phyloP scores from a whole-genome alignment of 2,329 filamentous ascomycete genomes.

The Diaporthe sp. region DNA sequence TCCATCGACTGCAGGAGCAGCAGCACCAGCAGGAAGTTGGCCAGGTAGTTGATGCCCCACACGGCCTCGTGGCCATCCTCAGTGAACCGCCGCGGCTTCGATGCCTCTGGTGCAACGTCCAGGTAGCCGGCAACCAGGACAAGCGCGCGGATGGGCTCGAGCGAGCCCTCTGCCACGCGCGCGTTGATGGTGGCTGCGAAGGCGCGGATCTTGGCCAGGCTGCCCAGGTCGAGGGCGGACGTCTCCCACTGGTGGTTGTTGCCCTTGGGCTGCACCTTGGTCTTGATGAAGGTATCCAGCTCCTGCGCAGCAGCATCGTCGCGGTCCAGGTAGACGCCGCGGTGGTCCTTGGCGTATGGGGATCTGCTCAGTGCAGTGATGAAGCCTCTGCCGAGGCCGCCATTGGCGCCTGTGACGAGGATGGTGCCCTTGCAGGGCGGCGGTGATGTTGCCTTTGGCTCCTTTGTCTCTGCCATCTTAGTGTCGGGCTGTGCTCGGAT shows the following conservation, averaged over 20 bases:
- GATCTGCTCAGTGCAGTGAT: constrained; percentile 23
- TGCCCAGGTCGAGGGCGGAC: constrained; percentile 50
- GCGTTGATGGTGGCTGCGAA: constrained; percentile 48
- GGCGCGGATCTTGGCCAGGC: constrained; percentile 47
- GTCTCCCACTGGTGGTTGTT: constrained; percentile 50
- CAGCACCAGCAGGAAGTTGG: constrained; percentile 46
- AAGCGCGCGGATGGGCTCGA: constrained; percentile 56
- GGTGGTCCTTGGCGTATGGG: constrained; percentile 46
- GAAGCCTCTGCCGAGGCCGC: constrained; percentile 34
- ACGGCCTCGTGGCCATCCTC: constrained; percentile 40
- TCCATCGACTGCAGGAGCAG: constrained; percentile 46
- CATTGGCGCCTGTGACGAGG: constrained; percentile 35
- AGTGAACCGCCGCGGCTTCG: constrained; percentile 33
- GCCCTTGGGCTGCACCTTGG: constrained; percentile 29
- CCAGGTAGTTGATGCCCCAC: constrained; percentile 45
- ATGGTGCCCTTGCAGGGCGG: constrained; percentile 43
- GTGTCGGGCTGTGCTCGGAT: too few relatives aligned
- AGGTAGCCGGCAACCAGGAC: constrained; percentile 52
- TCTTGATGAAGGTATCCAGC: constrained; percentile 46
- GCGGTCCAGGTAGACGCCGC: constrained; percentile 54
- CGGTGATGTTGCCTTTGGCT: background rate
- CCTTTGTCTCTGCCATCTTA: constrained; percentile 6
- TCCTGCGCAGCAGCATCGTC: constrained; percentile 49
- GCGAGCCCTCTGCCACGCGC: constrained; percentile 48
- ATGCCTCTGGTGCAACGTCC: constrained; percentile 43